Percentiles rank a stretch among this genome's conserved stretches.
These are phyloP conservation scores for Ophiostoma montium DNA, from an alignment of 2,329 filamentous ascomycete genomes.

Conservation along the genomic window DNA sequence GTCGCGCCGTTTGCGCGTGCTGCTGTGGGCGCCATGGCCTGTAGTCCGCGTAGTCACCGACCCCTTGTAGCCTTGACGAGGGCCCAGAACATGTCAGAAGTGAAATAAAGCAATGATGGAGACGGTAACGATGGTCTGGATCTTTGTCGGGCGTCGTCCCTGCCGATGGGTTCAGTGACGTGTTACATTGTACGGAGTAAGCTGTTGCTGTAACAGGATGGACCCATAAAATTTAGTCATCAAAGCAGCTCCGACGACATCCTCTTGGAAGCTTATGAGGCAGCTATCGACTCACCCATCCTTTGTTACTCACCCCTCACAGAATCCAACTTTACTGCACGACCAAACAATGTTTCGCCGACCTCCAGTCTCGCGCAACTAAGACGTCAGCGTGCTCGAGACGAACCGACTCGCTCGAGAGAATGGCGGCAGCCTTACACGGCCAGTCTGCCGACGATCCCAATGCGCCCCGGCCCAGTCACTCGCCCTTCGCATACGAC, in stretches of 20 bases:
- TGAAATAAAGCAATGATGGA: background rate
- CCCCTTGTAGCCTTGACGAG: conserved; percentile 24
- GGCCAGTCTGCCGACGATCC: background rate
- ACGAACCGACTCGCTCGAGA: background rate
- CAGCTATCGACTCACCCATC: too few relatives aligned
- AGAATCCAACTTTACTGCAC: too few relatives aligned
- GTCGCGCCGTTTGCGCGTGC: background rate
- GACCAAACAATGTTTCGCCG: too few relatives aligned
- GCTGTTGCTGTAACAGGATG: too few relatives aligned
- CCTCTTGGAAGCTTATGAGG: too few relatives aligned
- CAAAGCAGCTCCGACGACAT: too few relatives aligned
- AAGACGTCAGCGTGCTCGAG: background rate
- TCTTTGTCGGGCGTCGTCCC: too few relatives aligned
- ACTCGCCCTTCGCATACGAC: background rate
- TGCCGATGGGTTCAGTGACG: background rate
- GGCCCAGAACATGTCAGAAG: conserved; percentile 23
- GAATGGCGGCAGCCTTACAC: background rate
- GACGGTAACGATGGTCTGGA: too few relatives aligned
- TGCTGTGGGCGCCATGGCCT: conserved; percentile 23
- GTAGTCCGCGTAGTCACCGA: conserved; percentile 26
- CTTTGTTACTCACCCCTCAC: too few relatives aligned
- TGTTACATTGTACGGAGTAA: too few relatives aligned
- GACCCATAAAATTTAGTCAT: too few relatives aligned
- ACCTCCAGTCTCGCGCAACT: background rate
- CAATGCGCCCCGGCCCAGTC: background rate